Base-by-base conservation (phyloP, 2,329 filamentous ascomycete genomes). In the Beauveria sp. region DNA sequence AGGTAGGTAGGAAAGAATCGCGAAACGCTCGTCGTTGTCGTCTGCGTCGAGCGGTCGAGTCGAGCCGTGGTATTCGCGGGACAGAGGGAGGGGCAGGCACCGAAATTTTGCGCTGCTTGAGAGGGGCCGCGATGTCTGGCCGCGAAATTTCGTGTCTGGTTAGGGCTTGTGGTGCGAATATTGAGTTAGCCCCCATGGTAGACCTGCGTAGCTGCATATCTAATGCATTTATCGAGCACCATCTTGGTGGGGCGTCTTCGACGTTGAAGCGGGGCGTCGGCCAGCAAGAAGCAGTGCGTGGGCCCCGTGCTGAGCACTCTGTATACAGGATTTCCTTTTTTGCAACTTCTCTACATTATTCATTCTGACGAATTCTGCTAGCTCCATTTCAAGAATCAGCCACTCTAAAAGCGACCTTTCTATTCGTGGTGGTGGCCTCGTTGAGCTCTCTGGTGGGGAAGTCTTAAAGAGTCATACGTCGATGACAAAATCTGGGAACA, bases 161-260 rank as follows among this genome's bases (percentile, higher is more conserved):
- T 73, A 74, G 75, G 73, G 73, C 71, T 75, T 75, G 72, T 72
- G 70, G 72, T 73, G 70, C 66, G 62, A 66, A 67, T 69, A 70
- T 65, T 66, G 63, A 64, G 63, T 65, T 72, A 69, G 63, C n/a
- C 62, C 61, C 53, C 57, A 62, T 66, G 62, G 62, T 1, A 52
- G 53, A 58, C 50, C 45, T 66, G 66, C 60, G 28, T 72, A 70
- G 60, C 49, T 70, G 69, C 69, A 68, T 70, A 64, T 63, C 58
- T 49, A 57, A 70, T 72, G 65, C 67, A 65, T 24, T 40, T 72
- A 69, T 63, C 65, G 69, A 66, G 68, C 28, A 31, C 40, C 42
- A 53, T 45, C 26, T 45, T 67, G 66, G 67, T 65, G 68, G 67
- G 64, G 57, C 49, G 46, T 22, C 56, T 54, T 64, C 65, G 59